Base-by-base conservation (phyloP, 768 basidiomycete genomes). In the Cubamyces sp. region DNA sequence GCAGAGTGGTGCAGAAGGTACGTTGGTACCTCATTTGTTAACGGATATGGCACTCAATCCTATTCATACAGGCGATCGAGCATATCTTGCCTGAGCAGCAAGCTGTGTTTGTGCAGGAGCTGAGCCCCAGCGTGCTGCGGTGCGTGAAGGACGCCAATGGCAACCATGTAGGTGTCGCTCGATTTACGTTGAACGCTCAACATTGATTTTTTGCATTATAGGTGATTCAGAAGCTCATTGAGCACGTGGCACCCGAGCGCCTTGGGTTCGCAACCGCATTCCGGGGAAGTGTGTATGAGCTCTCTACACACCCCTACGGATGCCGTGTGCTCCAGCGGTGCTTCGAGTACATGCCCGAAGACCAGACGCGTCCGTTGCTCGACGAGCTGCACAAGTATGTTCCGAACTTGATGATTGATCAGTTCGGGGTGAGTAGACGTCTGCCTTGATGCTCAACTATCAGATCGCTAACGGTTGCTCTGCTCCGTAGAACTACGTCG, bases 251-350 rank as follows among this genome's bases (percentile, higher is more conserved):
- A 18, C 80, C 91, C 6, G 91, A 94, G 23, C 86, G 87, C 19
- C 80, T 95, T 34, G 81, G 80, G 3, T 94, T 96, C 71, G 82
- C 97, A 54, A 78, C 82, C 47, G 77, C 81, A 5, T 95, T 97
- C 79, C 79, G 83, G 5, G 90, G 90, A 5, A 87, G 88, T 64
- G 90, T 96, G 26, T 84, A 85, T 61, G 87, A 91, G 60, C 79
- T 98, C 23, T 85, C 94, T 0, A 90, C 88, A 0, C 94, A 98
- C 71, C 87, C 93, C 0, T 97, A 93, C 68, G 96, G 96, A 1
- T 98, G 96, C 71, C 88, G 96, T 12, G 96, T 98, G 23, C 82
- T 98, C 34, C 96, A 98, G 74, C 84, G 94, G 58, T 94, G 92
- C 72, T 86, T 98, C 54, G 93, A 96, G 73, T 86, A 93, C 71